Base-by-base conservation (phyloP, 108 stramenopile genomes). In the Cyclotella atomus region DNA sequence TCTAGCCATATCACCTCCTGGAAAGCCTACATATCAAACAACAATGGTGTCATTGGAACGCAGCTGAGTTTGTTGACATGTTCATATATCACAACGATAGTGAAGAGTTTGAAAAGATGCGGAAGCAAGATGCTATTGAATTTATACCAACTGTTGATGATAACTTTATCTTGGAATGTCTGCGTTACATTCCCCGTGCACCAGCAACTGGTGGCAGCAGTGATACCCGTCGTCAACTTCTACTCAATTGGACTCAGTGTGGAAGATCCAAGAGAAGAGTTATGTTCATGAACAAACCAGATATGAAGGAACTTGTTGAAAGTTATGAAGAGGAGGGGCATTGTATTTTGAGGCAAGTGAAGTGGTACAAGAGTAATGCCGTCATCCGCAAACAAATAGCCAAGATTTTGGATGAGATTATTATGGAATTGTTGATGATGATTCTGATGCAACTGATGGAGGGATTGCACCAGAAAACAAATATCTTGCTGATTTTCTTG, bases 241-340 rank as follows among this genome's bases (percentile, higher is more conserved):
- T n/a, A n/a, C n/a, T n/a, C n/a, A n/a, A n/a, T n/a, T 52, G 50
- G 50, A 52, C 50, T 16, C 50, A 52, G n/a, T 21, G 21, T 52
- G n/a, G 14, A 52, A 52, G 50, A 17, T 7, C 12, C 6, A 6
- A 52, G 21, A 19, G 50, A 52, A 23, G 8, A 6, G n/a, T 17
- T 14, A 52, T 52, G 50, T 52, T 52, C 50, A 52, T 52, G 50
- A 52, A 8, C 7, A 52, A 52, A 52, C 9, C 9, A 41, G 38
- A 41, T 6, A 9, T 41, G 38, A 41, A 41, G 12, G 12, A 6
- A 41, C 38, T 41, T 41, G 38, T 12, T 41, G 38, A 41, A n/a
- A n/a, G n/a, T n/a, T n/a, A n/a, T n/a, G n/a, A n/a, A n/a, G n/a
- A n/a, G n/a, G n/a, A n/a, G n/a, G n/a, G 38, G 38, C 6, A 12